These are phyloP conservation scores for Tulasnella sp. DNA, from an alignment of 768 basidiomycete genomes.

Conservation along the genomic window DNA sequence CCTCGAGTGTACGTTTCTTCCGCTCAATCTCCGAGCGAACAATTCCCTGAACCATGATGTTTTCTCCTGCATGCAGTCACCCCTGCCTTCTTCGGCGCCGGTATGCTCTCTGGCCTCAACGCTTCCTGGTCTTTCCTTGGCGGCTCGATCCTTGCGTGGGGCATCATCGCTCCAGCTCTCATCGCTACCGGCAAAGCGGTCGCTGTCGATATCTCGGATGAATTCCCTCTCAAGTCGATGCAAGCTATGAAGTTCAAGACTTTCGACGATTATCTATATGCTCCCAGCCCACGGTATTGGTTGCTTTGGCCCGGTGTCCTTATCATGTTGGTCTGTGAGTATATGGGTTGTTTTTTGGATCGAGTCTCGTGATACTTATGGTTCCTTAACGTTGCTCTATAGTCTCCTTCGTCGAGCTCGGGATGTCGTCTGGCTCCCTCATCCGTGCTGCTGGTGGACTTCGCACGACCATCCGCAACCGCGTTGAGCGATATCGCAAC, in stretches of 20 bases:
- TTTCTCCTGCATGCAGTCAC: slow-evolving; percentile 19
- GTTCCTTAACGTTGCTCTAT: neutral
- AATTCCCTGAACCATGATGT: neutral
- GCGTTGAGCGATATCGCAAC: neutral
- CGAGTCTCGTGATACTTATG: neutral
- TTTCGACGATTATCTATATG: slow-evolving; percentile 35
- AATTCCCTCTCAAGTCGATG: slow-evolving; percentile 41
- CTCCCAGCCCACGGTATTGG: slow-evolving; percentile 53
- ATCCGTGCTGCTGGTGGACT: slow-evolving; percentile 2
- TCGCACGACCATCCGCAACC: neutral
- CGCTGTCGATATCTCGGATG: slow-evolving; percentile 35
- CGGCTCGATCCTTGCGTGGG: slow-evolving; percentile 53
- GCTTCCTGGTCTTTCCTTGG: slow-evolving; percentile 35
- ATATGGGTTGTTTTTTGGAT: neutral
- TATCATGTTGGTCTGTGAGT: slow-evolving; percentile 48
- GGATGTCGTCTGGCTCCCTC: slow-evolving; percentile 35
- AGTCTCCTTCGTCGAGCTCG: slow-evolving; percentile 41
- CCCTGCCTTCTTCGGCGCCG: slow-evolving; percentile 29
- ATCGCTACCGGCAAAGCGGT: slow-evolving; percentile 48
- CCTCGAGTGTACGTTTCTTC: slow-evolving; percentile 40
- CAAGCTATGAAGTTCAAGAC: slow-evolving; percentile 41
- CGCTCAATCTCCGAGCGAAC: neutral
- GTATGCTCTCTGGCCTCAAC: slow-evolving; percentile 25
- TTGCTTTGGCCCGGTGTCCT: slow-evolving; percentile 56
- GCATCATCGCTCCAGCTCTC: slow-evolving; percentile 45